Conservation (phyloP, 129 eudicot species). For the Flaveria bidentis region DNA sequence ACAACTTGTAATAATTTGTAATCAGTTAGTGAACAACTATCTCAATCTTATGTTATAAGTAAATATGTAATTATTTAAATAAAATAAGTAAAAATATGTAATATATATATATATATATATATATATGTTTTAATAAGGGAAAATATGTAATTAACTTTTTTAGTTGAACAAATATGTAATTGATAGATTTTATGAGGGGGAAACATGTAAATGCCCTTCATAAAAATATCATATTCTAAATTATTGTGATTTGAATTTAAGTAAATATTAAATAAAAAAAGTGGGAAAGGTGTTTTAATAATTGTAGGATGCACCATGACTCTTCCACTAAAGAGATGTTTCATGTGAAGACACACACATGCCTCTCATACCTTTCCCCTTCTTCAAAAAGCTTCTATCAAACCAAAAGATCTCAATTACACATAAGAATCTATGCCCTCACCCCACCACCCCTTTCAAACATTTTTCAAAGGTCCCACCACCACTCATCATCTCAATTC, state of each 20-base stretch:
- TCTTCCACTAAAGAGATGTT: conserved; percentile 46
- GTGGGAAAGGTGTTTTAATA: conserved; percentile 29
- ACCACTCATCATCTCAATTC: conserved; percentile 20
- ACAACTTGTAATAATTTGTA: no score
- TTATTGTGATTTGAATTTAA: neutral
- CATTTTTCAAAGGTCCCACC: conserved; percentile 26
- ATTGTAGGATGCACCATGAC: conserved; percentile 42
- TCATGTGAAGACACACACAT: conserved; percentile 49
- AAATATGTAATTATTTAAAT: no score
- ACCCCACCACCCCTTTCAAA: conserved; percentile 27
- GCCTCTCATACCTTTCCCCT: conserved; percentile 45
- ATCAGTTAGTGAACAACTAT: no score
- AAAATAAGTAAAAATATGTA: no score
- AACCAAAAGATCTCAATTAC: conserved; percentile 40
- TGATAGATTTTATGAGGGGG: no score
- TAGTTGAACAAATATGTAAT: no score
- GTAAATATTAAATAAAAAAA: neutral
- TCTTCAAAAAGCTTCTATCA: conserved; percentile 47
- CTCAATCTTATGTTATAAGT: no score
- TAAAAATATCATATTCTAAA: neutral
- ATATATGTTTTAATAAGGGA: no score
- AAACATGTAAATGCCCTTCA: neutral
- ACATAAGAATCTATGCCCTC: conserved; percentile 46
- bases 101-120: no score
- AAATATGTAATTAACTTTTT: no score